phyloP scores from a whole-genome alignment of 2,329 filamentous ascomycete genomes.

The Davidsoniella eucalypti region DNA sequence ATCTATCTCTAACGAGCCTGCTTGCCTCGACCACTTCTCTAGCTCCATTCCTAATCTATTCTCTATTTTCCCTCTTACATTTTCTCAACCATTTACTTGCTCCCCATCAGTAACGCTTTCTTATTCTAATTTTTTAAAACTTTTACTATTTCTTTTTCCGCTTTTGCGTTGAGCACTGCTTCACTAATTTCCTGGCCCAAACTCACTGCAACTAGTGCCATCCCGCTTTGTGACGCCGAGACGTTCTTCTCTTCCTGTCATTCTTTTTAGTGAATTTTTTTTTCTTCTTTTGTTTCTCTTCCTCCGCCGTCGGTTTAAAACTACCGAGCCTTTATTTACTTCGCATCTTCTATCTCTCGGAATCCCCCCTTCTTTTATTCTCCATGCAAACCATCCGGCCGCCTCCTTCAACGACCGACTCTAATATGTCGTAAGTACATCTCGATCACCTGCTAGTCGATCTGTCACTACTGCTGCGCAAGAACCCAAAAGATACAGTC shows the following conservation, averaged over 20 bases:
- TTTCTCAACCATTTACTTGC: too few relatives aligned
- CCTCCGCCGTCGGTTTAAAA: too few relatives aligned
- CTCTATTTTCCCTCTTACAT: too few relatives aligned
- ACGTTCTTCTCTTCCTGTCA: constrained; percentile 5
- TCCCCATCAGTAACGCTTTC: too few relatives aligned
- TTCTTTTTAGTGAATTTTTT: constrained; percentile 3
- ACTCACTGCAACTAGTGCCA: background rate
- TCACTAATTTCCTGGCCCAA: too few relatives aligned
- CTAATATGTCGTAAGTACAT: background rate
- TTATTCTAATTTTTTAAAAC: too few relatives aligned
- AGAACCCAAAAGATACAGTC: too few relatives aligned
- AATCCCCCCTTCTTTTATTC: background rate
- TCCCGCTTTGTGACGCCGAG: constrained; percentile 1
- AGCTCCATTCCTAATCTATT: too few relatives aligned
- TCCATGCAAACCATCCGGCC: background rate
- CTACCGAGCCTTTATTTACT: too few relatives aligned
- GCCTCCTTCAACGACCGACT: background rate
- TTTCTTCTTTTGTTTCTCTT: constrained; percentile 5
- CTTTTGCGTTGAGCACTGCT: background rate
- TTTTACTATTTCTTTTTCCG: background rate
- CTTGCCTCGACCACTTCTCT: too few relatives aligned
- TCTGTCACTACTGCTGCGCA: too few relatives aligned
- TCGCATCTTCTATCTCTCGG: background rate
- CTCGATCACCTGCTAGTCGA: background rate
- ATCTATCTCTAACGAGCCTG: too few relatives aligned